These are phyloP conservation scores for Trichoderma harzianum DNA, from an alignment of 2,329 filamentous ascomycete species.

Conservation along the genomic window DNA sequence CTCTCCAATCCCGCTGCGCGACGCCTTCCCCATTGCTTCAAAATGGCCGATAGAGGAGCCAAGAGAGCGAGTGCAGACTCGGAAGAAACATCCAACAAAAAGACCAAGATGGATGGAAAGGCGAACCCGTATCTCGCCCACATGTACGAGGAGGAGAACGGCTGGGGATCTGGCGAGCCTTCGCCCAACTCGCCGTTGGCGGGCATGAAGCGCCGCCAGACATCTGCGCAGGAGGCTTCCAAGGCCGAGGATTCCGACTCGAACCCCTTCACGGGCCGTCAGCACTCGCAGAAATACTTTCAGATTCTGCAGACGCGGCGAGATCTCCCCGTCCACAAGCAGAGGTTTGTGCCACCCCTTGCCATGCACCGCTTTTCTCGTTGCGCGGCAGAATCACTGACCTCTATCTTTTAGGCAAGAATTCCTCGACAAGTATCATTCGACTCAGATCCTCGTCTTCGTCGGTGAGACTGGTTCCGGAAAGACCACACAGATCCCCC, in stretches of 20 bases:
- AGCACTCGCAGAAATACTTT: conserved; percentile 82
- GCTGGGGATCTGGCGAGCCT: conserved; percentile 27
- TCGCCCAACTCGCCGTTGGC: conserved; percentile 51
- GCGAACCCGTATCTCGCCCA: conserved; percentile 91
- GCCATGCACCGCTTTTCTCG: not conserved
- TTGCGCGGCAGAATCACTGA: not conserved
- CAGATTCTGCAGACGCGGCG: conserved; percentile 80
- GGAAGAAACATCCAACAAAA: conserved; percentile 43
- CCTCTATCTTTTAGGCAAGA: conserved; percentile 62
- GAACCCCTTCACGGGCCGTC: conserved; percentile 80
- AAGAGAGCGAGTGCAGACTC: conserved; percentile 46
- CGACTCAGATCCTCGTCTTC: conserved; percentile 93
- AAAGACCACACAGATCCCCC: conserved; percentile 98
- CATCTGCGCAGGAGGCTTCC: conserved; percentile 71
- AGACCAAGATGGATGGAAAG: conserved; percentile 40
- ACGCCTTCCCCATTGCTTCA: conserved; percentile 17
- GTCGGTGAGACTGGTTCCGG: conserved; percentile 99
- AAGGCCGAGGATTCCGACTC: conserved; percentile 73
- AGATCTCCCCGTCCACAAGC: conserved; percentile 85
- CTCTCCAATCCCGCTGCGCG: not conserved
- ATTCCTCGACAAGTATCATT: conserved; percentile 89
- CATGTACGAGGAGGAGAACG: conserved; percentile 57
- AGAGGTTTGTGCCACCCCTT: conserved; percentile 56
- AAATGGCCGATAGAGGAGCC: conserved; percentile 41
- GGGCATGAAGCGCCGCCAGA: conserved; percentile 71